phyloP scores from a whole-genome alignment of 2,329 filamentous ascomycete species.

The Aspergillus ibericus region DNA sequence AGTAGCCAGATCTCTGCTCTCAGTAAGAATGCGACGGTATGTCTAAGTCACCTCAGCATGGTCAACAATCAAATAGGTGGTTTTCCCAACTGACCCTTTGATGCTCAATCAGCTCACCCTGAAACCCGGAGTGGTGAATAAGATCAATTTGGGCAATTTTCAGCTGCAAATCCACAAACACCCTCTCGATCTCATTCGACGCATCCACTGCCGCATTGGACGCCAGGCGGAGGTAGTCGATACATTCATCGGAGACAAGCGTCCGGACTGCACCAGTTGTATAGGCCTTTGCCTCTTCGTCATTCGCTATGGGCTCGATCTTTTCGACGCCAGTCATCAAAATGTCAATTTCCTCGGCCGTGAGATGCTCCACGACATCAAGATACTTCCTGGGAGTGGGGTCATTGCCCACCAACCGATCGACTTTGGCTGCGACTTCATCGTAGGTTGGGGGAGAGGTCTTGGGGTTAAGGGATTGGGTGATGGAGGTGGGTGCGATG shows the following conservation, averaged over 20 bases:
- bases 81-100: background rate
- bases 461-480: background rate
- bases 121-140: background rate
- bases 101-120: background rate
- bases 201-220: background rate
- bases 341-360: background rate
- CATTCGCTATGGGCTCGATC: background rate
- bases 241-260: background rate
- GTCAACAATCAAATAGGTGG: background rate
- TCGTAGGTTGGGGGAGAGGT: conserved; percentile 1
- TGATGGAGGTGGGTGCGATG: background rate
- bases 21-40: background rate
- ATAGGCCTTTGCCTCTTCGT: background rate
- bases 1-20: background rate
- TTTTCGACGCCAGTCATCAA: background rate
- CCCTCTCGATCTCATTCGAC: background rate
- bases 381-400: background rate
- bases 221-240: background rate
- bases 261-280: background rate
- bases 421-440: background rate
- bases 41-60: background rate
- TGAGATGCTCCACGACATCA: background rate
- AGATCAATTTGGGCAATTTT: conserved; percentile 3
- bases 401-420: background rate
- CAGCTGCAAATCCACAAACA: background rate